A percentile compares a stretch with the other conserved stretches of the same genome.
Evolutionary conservation across 169 alveolate species (phyloP).

Genomic region (Plasmodium gonderi): DNA sequence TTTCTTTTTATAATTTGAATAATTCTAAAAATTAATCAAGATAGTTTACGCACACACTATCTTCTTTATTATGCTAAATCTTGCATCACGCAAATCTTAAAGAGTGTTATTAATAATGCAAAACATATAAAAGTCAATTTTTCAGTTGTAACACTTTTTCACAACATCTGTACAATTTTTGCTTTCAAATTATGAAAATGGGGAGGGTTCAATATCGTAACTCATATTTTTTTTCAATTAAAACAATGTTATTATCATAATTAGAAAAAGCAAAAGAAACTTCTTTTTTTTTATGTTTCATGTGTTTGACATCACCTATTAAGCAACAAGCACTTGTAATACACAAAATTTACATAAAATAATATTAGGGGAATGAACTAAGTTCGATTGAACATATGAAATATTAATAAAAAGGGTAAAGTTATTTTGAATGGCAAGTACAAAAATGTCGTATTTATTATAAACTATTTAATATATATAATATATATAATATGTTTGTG

Average conservation of each 20-base stretch:
- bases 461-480: not conserved
- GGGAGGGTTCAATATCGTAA: not conserved
- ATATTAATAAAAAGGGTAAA: not conserved
- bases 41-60: not conserved
- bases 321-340: not conserved
- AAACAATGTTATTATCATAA: not conserved
- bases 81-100: not conserved
- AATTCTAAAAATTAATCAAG: not conserved
- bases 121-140: not conserved
- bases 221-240: not conserved
- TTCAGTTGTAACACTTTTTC: not conserved
- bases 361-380: not conserved
- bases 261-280: not conserved
- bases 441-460: not conserved
- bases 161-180: not conserved
- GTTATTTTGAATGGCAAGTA: not conserved
- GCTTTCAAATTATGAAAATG: not conserved
- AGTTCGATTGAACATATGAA: not conserved
- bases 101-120: not conserved
- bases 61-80: not conserved
- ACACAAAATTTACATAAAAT: not conserved
- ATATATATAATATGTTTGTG: not conserved
- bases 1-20: not conserved
- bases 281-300: not conserved
- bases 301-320: not conserved